These are phyloP conservation scores for Gorgonomyces haynaldii DNA, from an alignment of 192 early-diverging fungal genomes.

Conservation along the genomic window DNA sequence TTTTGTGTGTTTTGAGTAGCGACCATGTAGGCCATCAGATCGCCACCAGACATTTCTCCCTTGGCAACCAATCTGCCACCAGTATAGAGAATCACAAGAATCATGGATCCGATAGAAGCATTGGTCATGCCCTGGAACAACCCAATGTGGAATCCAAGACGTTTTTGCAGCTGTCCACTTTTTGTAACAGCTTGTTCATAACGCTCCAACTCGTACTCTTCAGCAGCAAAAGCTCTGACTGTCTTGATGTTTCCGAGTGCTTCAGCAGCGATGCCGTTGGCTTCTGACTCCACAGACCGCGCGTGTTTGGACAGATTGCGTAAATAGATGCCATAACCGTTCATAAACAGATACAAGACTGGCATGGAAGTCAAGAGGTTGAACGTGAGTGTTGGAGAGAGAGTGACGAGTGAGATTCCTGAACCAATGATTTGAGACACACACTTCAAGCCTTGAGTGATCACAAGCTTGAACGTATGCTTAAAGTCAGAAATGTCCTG, in stretches of 20 bases:
- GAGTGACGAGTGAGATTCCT: slow-evolving; percentile 10
- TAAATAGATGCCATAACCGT: slow-evolving; percentile 22
- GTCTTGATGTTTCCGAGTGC: slow-evolving; percentile 27
- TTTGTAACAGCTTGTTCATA: slow-evolving; percentile 14
- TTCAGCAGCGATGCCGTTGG: slow-evolving; percentile 18
- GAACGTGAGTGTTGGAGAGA: slow-evolving; percentile 22
- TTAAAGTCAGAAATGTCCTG: slow-evolving; percentile 29
- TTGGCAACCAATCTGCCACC: slow-evolving; percentile 18
- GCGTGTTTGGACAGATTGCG: slow-evolving; percentile 21
- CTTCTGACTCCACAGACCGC: slow-evolving; percentile 7
- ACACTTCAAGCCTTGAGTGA: slow-evolving; percentile 31
- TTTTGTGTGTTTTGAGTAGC: slow-evolving; percentile 30
- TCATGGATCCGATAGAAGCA: slow-evolving; percentile 25
- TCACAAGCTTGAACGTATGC: slow-evolving; percentile 23
- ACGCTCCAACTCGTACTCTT: slow-evolving; percentile 15
- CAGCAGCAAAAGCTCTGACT: slow-evolving; percentile 23
- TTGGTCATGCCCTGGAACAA: slow-evolving; percentile 30
- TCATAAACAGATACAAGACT: slow-evolving; percentile 24
- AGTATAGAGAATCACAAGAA: slow-evolving; percentile 25
- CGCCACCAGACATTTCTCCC: slow-evolving; percentile 22
- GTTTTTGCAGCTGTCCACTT: slow-evolving; percentile 2
- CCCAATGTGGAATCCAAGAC: slow-evolving; percentile 28
- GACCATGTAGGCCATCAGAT: slow-evolving; percentile 33
- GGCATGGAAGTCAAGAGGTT: slow-evolving; percentile 20
- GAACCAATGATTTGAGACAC: slow-evolving; percentile 24